phyloP scores from a whole-genome alignment of 257 asterid species.

The Eustoma russellianum region DNA sequence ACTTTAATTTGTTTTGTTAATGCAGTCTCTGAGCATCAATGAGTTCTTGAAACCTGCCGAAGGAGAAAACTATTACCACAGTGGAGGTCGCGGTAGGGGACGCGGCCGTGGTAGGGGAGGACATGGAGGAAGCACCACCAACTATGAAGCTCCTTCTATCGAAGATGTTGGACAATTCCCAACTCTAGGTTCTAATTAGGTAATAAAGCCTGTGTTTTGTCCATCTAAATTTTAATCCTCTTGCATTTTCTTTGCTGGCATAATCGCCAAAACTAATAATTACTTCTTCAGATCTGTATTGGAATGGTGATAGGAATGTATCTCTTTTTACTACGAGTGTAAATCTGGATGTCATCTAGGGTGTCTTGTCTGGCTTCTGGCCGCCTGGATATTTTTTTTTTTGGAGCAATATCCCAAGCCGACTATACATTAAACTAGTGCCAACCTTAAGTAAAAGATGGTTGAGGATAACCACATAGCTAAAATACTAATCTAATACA shows the following conservation, averaged over 20 bases:
- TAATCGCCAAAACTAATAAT: not conserved
- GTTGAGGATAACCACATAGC: too few species aligned
- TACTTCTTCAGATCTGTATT: slow-evolving; percentile 7
- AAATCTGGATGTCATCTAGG: slow-evolving; percentile 25
- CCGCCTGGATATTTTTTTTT: slow-evolving; percentile 11
- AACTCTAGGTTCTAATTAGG: slow-evolving; percentile 24
- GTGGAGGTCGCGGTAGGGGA: slow-evolving; percentile 52
- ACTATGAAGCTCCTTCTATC: slow-evolving; percentile 22
- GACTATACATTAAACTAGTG: too few species aligned
- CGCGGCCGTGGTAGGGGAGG: slow-evolving; percentile 58
- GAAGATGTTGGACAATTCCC: slow-evolving; percentile 35
- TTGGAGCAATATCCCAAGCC: too few species aligned
- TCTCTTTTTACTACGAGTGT: slow-evolving; percentile 20
- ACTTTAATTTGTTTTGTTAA: not conserved
- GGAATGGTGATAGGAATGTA: not conserved
- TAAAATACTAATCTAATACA: too few species aligned
- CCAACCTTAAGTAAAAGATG: too few species aligned
- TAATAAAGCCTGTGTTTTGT: slow-evolving; percentile 1
- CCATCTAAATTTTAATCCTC: slow-evolving; percentile 3
- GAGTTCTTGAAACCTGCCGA: slow-evolving; percentile 61
- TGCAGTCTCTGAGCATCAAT: slow-evolving; percentile 50
- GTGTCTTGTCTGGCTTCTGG: slow-evolving; percentile 11
- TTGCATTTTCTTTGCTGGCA: not conserved
- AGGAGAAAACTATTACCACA: slow-evolving; percentile 34
- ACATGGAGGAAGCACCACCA: slow-evolving; percentile 13